A percentile compares a stretch with the other conserved stretches of the same genome.
Conservation (phyloP, 331 rosid species). For the Quercus phellos region DNA sequence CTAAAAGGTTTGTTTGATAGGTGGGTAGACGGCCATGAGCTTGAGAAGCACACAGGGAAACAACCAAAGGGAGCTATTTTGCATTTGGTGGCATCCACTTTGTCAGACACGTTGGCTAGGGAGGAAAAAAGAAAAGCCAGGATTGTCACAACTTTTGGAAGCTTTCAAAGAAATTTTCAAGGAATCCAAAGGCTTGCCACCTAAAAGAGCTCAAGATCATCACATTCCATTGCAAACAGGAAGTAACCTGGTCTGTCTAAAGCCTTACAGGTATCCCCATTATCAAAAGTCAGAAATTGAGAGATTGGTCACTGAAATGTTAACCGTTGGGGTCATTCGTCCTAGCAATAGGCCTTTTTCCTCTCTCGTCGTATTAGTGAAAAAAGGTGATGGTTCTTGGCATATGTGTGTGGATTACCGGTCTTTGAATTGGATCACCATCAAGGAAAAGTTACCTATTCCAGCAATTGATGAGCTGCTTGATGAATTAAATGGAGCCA, state of each 20-base stretch:
- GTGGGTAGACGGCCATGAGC: no score
- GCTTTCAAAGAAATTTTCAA: no score
- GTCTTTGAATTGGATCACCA: not conserved
- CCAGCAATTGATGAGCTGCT: not conserved
- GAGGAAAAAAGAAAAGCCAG: no score
- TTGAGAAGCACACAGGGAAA: no score
- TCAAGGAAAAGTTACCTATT: not conserved
- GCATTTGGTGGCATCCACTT: no score
- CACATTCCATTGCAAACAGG: not conserved
- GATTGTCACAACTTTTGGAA: no score
- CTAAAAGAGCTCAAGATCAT: no score
- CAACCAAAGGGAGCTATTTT: no score
- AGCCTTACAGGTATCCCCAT: not conserved
- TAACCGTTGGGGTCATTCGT: not conserved
- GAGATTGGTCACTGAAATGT: not conserved
- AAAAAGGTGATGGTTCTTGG: not conserved
- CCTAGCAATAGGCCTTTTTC: not conserved
- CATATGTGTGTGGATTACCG: not conserved
- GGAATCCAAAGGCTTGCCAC: no score
- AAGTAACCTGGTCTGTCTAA: not conserved
- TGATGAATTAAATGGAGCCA: not conserved
- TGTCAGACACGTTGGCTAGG: no score
- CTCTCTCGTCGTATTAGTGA: not conserved
- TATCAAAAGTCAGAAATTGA: not conserved
- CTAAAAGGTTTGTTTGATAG: no score